Evolutionary conservation across 345 rosid species (phyloP).

Genomic region (Lumnitzera littorea): DNA sequence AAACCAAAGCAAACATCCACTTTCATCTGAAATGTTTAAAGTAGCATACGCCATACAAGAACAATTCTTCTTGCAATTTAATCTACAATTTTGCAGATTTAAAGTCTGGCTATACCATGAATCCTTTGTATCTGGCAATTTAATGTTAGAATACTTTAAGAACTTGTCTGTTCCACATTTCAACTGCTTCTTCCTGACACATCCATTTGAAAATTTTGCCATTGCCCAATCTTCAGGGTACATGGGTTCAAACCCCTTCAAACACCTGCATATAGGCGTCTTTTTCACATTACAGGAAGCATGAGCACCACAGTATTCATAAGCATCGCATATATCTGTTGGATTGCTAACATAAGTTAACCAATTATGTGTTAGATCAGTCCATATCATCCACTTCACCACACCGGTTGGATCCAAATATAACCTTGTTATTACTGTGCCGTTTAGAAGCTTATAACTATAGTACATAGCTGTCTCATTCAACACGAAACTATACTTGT

Average conservation of each 20-base stretch:
- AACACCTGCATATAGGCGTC: conserved; percentile 29
- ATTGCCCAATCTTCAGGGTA: conserved; percentile 24
- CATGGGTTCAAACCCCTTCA: conserved; percentile 37
- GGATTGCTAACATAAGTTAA: conserved; percentile 18
- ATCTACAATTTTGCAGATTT: conserved; percentile 27
- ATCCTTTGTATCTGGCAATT: conserved; percentile 34
- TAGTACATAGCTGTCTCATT: conserved; percentile 25
- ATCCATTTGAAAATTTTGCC: conserved; percentile 33
- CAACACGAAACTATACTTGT: conserved; percentile 14
- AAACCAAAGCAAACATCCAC: conserved; percentile 14
- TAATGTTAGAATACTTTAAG: conserved; percentile 16
- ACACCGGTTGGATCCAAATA: conserved; percentile 18
- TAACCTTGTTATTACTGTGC: conserved; percentile 23
- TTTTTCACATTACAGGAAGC: conserved; percentile 30
- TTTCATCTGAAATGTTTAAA: conserved; percentile 27
- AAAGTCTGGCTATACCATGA: conserved; percentile 21
- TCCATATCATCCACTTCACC: conserved; percentile 33
- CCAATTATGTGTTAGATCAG: conserved; percentile 25
- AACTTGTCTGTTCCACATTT: conserved; percentile 32
- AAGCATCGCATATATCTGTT: conserved; percentile 35
- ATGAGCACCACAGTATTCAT: conserved; percentile 31
- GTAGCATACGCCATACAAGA: conserved; percentile 45
- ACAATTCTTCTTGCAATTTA: conserved; percentile 30
- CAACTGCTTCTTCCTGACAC: conserved; percentile 26
- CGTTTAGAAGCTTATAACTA: conserved; percentile 17